These are phyloP conservation scores for Mycena leptocephala DNA, from an alignment of 768 basidiomycete genomes.

Conservation along the genomic window DNA sequence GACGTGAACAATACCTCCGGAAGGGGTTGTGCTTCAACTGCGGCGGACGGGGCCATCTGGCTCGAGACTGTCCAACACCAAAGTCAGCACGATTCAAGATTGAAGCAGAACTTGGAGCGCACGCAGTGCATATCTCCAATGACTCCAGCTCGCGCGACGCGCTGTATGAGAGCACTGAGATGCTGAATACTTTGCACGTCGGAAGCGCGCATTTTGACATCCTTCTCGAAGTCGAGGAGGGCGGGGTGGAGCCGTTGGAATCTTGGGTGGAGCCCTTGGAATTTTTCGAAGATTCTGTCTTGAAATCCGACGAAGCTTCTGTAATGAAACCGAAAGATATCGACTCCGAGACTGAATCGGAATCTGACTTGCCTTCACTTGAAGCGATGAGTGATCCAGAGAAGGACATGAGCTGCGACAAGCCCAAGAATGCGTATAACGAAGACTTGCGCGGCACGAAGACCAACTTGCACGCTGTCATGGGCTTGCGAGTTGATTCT, in stretches of 20 bases:
- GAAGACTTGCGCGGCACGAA: not conserved
- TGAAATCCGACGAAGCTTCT: not conserved
- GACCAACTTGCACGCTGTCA: not conserved
- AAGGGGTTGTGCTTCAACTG: conserved; percentile 4
- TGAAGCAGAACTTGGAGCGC: not conserved
- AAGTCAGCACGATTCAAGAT: not conserved
- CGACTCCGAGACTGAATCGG: conserved; percentile 9
- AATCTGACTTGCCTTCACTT: not conserved
- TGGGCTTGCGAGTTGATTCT: not conserved
- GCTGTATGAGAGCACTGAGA: not conserved
- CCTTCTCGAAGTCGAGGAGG: conserved; percentile 10
- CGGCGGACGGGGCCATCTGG: not conserved
- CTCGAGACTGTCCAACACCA: not conserved
- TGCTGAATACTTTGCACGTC: not conserved
- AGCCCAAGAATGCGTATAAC: no score
- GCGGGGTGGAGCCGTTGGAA: conserved; percentile 8
- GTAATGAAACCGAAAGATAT: not conserved
- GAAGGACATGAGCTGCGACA: not conserved
- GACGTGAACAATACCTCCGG: not conserved
- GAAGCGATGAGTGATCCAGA: not conserved
- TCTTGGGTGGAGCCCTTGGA: not conserved
- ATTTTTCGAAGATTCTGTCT: not conserved
- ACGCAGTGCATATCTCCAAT: not conserved
- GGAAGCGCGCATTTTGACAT: not conserved
- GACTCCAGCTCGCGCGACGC: not conserved